Conservation (phyloP, 345 rosid species). For the Orychophragmus violaceus region DNA sequence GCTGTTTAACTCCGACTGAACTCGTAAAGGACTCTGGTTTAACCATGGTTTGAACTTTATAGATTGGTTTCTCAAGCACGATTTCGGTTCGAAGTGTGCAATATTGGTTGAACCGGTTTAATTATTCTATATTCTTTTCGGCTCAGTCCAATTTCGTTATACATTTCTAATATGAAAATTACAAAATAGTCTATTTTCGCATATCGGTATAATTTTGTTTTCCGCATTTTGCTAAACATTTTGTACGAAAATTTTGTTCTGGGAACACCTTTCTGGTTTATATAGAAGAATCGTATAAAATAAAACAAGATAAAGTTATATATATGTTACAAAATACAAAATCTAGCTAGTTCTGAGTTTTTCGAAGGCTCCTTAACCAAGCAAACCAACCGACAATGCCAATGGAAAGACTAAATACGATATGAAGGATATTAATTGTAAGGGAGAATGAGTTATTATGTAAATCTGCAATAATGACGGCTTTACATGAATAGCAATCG, state of each 20-base stretch:
- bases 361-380: slow-evolving; percentile 13
- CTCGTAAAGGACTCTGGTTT: neutral
- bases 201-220: too few relatives aligned
- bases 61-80: neutral
- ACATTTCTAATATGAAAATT: neutral
- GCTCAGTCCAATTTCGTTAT: neutral
- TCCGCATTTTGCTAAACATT: too few relatives aligned
- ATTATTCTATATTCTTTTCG: too few relatives aligned
- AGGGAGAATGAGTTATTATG: neutral
- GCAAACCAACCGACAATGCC: slow-evolving; percentile 14
- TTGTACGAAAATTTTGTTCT: too few relatives aligned
- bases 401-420: neutral
- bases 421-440: neutral
- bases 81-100: neutral
- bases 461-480: slow-evolving; percentile 22
- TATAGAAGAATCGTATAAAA: too few relatives aligned
- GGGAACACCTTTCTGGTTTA: too few relatives aligned
- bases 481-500: slow-evolving; percentile 25
- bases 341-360: slow-evolving; percentile 5
- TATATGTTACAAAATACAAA: neutral
- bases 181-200: neutral
- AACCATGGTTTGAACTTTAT: neutral
- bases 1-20: neutral
- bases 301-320: neutral
- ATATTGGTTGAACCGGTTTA: too few relatives aligned